A percentile compares a stretch with the other conserved stretches of the same genome.
Evolutionary conservation across 2,329 filamentous ascomycete species (phyloP).

Genomic region (Paraconiothyrium brasiliense): DNA sequence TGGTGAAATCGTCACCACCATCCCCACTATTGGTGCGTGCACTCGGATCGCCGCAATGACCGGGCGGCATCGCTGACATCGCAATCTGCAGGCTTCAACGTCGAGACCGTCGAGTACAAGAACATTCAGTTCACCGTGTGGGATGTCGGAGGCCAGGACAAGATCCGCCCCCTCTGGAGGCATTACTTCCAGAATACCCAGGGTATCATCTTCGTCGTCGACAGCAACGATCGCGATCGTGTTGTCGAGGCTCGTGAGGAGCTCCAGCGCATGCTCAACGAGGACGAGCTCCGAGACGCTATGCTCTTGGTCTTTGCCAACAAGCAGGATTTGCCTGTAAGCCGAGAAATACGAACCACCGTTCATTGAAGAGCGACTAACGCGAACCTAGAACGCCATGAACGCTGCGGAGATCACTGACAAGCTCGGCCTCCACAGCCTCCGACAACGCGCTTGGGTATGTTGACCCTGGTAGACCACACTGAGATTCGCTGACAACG

Average conservation of each 20-base stretch:
- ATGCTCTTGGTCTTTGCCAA: slow-evolving; percentile 96
- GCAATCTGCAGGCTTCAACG: slow-evolving; percentile 77
- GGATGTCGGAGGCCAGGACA: slow-evolving; percentile 99
- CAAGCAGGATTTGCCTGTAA: slow-evolving; percentile 93
- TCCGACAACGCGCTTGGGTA: slow-evolving; percentile 99
- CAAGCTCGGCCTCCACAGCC: slow-evolving; percentile 98
- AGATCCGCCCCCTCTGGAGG: slow-evolving; percentile 96
- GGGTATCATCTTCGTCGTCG: slow-evolving; percentile 98
- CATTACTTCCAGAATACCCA: slow-evolving; percentile 98
- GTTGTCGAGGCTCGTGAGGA: slow-evolving; percentile 94
- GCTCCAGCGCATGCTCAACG: slow-evolving; percentile 96
- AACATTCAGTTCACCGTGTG: slow-evolving; percentile 99
- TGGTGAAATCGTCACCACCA: slow-evolving; percentile 96
- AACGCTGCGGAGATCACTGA: slow-evolving; percentile 99
- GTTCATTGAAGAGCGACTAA: slow-evolving; percentile 23
- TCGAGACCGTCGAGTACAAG: slow-evolving; percentile 98
- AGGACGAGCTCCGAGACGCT: slow-evolving; percentile 96
- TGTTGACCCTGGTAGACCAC: slow-evolving; percentile 56
- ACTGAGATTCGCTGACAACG: slow-evolving; percentile 30
- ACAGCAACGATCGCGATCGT: slow-evolving; percentile 89
- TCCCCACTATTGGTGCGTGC: slow-evolving; percentile 82
- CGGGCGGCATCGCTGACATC: slow-evolving; percentile 35
- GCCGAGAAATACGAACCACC: slow-evolving; percentile 52
- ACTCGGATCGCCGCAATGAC: slow-evolving; percentile 15
- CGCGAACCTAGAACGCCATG: slow-evolving; percentile 84